Evolutionary conservation across 2,329 filamentous ascomycete species (phyloP).

Genomic region (Beauveria caledonica): DNA sequence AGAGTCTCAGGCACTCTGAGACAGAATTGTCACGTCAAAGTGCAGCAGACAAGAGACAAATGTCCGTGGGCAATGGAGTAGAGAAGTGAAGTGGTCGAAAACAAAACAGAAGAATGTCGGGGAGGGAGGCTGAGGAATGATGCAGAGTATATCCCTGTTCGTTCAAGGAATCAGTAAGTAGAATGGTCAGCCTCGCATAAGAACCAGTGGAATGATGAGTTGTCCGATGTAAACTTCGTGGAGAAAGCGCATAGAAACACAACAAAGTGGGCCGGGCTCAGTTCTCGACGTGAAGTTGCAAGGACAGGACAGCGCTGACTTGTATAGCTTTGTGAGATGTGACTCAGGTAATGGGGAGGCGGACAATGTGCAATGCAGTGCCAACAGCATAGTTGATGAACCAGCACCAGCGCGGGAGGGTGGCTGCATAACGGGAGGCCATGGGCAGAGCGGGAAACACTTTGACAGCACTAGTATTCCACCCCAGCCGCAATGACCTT

Average conservation of each 20-base stretch:
- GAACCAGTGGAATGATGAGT: slow-evolving; percentile 6
- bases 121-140: slow-evolving; percentile 9
- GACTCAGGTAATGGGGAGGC: background rate
- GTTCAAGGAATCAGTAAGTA: background rate
- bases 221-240: slow-evolving; percentile 5
- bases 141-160: slow-evolving; percentile 10
- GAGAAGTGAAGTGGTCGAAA: background rate
- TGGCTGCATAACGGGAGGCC: background rate
- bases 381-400: background rate
- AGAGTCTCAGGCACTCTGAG: slow-evolving; percentile 9
- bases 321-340: background rate
- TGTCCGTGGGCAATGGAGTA: slow-evolving; percentile 1
- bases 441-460: background rate
- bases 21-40: background rate
- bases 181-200: slow-evolving; percentile 8
- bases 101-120: background rate
- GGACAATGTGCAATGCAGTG: slow-evolving; percentile 1
- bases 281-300: slow-evolving; percentile 3
- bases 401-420: background rate
- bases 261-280: slow-evolving; percentile 4
- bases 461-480: slow-evolving; percentile 7
- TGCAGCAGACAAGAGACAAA: slow-evolving; percentile 4
- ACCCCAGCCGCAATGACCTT: slow-evolving; percentile 3
- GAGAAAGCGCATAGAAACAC: slow-evolving; percentile 1
- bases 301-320: slow-evolving; percentile 9